These are phyloP conservation scores for Penicillium pulvis DNA, from an alignment of 495 filamentous ascomycete genomes.

Conservation along the genomic window DNA sequence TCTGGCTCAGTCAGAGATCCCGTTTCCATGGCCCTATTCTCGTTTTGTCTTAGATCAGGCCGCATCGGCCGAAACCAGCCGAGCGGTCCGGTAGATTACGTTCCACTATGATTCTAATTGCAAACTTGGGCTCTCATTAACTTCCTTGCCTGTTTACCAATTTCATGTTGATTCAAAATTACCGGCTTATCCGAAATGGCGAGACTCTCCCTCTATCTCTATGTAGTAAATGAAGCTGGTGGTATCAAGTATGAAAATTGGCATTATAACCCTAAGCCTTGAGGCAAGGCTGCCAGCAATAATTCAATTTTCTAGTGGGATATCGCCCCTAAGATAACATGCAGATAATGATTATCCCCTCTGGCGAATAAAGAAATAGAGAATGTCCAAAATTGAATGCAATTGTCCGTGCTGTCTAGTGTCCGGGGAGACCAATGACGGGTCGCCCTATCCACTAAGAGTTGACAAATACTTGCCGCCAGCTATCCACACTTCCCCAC, in stretches of 20 bases:
- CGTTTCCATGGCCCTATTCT: neutral
- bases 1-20: neutral
- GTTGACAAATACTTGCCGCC: constrained; percentile 10
- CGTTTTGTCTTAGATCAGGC: neutral
- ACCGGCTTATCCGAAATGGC: neutral
- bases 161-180: neutral
- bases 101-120: neutral
- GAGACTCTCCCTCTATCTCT: no score
- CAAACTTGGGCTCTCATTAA: neutral
- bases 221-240: no score
- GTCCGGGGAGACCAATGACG: neutral
- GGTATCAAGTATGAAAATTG: no score
- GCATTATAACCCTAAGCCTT: no score
- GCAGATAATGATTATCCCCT: neutral
- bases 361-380: neutral
- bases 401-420: constrained; percentile 8
- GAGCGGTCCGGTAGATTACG: constrained; percentile 8
- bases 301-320: neutral
- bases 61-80: constrained; percentile 9
- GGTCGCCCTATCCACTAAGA: neutral
- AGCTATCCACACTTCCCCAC: neutral
- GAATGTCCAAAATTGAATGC: constrained; percentile 3
- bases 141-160: neutral
- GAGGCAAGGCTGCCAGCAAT: neutral
- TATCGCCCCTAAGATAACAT: neutral